Evolutionary conservation across 2,329 filamentous ascomycete species (phyloP).

Genomic region (Trichoderma sp.): DNA sequence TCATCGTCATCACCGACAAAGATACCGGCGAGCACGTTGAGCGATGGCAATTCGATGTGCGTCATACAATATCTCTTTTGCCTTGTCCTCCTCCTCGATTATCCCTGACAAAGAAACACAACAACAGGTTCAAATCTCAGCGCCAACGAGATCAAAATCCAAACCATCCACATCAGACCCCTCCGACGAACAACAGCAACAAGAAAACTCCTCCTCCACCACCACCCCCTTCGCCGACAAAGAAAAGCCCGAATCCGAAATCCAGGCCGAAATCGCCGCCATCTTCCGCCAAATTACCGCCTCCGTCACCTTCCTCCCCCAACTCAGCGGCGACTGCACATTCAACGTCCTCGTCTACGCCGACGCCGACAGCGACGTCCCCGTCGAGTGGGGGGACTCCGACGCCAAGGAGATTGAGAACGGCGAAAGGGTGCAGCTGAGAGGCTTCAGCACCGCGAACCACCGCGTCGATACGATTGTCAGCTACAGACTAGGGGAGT

Average conservation of each 20-base stretch:
- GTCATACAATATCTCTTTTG: conserved; percentile 25
- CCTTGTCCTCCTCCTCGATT: not conserved
- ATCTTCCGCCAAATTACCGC: conserved; percentile 98
- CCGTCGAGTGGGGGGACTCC: conserved; percentile 97
- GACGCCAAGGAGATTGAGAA: conserved; percentile 96
- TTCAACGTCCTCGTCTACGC: conserved; percentile 99
- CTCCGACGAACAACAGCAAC: conserved; percentile 45
- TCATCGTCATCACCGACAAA: conserved; percentile 95
- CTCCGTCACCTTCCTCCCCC: conserved; percentile 93
- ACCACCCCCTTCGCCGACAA: conserved; percentile 34
- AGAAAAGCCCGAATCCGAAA: conserved; percentile 90
- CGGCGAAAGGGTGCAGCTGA: conserved; percentile 90
- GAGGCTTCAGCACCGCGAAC: conserved; percentile 93
- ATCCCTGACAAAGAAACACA: not conserved
- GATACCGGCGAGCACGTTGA: conserved; percentile 96
- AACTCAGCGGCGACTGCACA: conserved; percentile 86
- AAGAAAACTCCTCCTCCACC: conserved; percentile 65
- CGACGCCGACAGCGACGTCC: conserved; percentile 93
- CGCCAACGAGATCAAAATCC: conserved; percentile 42
- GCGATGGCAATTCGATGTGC: conserved; percentile 95
- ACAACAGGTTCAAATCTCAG: conserved; percentile 33
- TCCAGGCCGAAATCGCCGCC: conserved; percentile 92
- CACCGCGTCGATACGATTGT: conserved; percentile 95
- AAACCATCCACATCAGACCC: conserved; percentile 32
- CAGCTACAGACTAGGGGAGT: conserved; percentile 72